Evolutionary conservation across 2,329 filamentous ascomycete species (phyloP).

Genomic region (Pestalotiopsis fici): DNA sequence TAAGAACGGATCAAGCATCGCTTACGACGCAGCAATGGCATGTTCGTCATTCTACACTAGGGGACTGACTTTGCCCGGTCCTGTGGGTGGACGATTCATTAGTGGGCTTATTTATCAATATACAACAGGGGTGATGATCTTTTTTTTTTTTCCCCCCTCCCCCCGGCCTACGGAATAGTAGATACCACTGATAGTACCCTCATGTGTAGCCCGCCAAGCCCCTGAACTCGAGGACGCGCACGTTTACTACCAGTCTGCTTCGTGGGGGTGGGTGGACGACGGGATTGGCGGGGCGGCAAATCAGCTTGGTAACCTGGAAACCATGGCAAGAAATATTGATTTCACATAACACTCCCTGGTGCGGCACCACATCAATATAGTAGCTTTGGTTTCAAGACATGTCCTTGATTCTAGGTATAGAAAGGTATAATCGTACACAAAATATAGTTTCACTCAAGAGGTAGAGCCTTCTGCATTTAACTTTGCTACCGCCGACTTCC

Average conservation of each 20-base stretch:
- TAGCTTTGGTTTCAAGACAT: no score
- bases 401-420: no score
- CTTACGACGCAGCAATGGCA: neutral
- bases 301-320: neutral
- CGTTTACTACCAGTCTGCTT: neutral
- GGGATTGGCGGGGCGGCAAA: neutral
- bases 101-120: conserved; percentile 1
- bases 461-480: neutral
- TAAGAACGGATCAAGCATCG: neutral
- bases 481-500: neutral
- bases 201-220: neutral
- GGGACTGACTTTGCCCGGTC: neutral
- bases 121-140: neutral
- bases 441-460: no score
- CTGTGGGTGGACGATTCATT: neutral
- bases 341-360: no score
- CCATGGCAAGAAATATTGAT: neutral
- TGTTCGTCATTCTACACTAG: neutral
- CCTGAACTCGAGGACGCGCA: neutral
- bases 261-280: neutral
- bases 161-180: no score
- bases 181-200: neutral
- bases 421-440: no score
- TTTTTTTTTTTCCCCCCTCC: neutral
- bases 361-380: neutral